Conservation (phyloP, 768 basidiomycete species). For the Gymnopilus junonius region DNA sequence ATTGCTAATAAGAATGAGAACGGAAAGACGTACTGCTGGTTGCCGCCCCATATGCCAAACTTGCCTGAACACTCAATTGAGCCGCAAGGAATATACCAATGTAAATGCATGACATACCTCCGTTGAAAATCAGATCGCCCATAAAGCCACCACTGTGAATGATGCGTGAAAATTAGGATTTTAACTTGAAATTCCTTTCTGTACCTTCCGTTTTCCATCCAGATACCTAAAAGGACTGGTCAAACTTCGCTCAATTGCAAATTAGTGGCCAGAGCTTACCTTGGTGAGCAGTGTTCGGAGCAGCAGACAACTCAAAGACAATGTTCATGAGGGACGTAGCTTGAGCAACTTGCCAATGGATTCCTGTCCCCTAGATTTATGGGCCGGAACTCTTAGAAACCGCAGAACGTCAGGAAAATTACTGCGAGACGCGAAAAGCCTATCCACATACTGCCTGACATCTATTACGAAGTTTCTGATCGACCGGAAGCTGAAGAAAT, state of each 20-base stretch:
- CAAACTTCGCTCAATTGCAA: too few relatives aligned
- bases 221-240: too few relatives aligned
- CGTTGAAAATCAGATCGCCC: conserved; percentile 56
- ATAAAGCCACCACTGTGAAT: conserved; percentile 53
- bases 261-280: too few relatives aligned
- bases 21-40: conserved; percentile 62
- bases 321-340: conserved; percentile 77
- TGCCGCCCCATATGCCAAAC: conserved; percentile 75
- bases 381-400: conserved; percentile 49
- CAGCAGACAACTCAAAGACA: conserved; percentile 70
- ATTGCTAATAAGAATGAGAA: not conserved
- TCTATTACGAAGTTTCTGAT: conserved; percentile 80
- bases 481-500: conserved; percentile 58
- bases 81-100: not conserved
- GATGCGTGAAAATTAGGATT: not conserved
- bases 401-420: not conserved
- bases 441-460: conserved; percentile 42
- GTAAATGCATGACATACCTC: conserved; percentile 40
- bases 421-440: not conserved
- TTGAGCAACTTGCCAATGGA: conserved; percentile 88
- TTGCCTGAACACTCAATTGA: conserved; percentile 46
- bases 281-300: conserved; percentile 65
- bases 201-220: conserved; percentile 82
- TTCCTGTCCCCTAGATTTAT: conserved; percentile 60
- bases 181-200: not conserved